A percentile compares a stretch with the other conserved stretches of the same genome.
Conservation (phyloP, 2,329 filamentous ascomycete species). For the Pseudocercospora fijiensis region DNA sequence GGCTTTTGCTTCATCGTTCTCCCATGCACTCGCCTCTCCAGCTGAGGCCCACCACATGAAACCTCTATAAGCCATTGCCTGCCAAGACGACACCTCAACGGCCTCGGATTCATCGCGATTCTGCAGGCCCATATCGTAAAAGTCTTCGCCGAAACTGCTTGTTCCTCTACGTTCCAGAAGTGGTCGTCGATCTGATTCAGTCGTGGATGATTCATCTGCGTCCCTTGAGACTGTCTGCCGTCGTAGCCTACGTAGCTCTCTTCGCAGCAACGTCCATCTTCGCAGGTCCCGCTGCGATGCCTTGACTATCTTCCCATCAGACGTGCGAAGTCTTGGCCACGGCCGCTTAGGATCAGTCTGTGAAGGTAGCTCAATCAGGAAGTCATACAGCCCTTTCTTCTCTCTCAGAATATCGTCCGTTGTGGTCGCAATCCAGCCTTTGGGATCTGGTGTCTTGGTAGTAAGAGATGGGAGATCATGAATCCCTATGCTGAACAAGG, state of each 20-base stretch:
- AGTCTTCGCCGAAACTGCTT: conserved; percentile 8
- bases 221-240: conserved; percentile 40
- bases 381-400: conserved; percentile 84
- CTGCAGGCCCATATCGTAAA: conserved; percentile 22
- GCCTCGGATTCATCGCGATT: conserved; percentile 36
- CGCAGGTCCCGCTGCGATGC: conserved; percentile 88
- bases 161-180: conserved; percentile 30
- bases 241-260: conserved; percentile 24
- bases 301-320: conserved; percentile 68
- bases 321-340: conserved; percentile 67
- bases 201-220: conserved; percentile 25
- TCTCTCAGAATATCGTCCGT: conserved; percentile 89
- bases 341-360: conserved; percentile 39
- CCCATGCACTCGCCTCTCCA: conserved; percentile 64
- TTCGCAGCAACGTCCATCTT: conserved; percentile 68
- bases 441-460: conserved; percentile 48
- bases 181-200: conserved; percentile 19
- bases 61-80: conserved; percentile 72
- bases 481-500: conserved; percentile 90
- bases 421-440: conserved; percentile 89
- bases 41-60: conserved; percentile 92
- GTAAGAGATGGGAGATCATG: conserved; percentile 83
- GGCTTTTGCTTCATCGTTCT: conserved; percentile 55
- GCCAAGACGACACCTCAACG: conserved; percentile 62
- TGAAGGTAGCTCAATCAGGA: conserved; percentile 67